phyloP scores from a whole-genome alignment of 2,329 filamentous ascomycete genomes.

The Aspergillus bombycis region DNA sequence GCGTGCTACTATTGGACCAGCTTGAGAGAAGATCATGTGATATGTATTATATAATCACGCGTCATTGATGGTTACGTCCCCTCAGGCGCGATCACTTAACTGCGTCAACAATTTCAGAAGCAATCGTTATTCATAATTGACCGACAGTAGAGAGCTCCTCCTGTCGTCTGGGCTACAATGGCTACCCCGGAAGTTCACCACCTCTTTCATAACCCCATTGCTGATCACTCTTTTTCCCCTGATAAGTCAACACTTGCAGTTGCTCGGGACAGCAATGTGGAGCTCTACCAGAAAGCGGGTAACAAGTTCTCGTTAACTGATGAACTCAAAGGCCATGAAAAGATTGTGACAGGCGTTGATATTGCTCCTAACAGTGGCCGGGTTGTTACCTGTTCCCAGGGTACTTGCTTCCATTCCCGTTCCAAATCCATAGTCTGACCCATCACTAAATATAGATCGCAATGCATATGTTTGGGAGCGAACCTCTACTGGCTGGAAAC shows the following conservation, averaged over 20 bases:
- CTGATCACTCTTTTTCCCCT: constrained; percentile 96
- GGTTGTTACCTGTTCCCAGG: constrained; percentile 97
- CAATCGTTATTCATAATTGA: constrained; percentile 2
- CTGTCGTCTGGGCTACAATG: constrained; percentile 74
- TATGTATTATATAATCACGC: constrained; percentile 24
- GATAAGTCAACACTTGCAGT: constrained; percentile 89
- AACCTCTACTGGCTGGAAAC: constrained; percentile 90
- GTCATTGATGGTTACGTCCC: constrained; percentile 22
- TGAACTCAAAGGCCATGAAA: constrained; percentile 94
- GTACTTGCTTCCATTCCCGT: constrained; percentile 47
- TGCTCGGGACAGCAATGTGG: constrained; percentile 84
- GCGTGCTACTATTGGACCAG: constrained; percentile 4
- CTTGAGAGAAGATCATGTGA: constrained; percentile 23
- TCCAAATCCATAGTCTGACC: constrained; percentile 2
- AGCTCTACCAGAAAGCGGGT: constrained; percentile 78
- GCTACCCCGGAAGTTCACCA: constrained; percentile 88
- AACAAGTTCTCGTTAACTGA: constrained; percentile 81
- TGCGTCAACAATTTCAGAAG: background rate
- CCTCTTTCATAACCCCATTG: constrained; percentile 93
- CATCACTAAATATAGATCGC: constrained; percentile 64
- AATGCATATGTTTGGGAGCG: constrained; percentile 99
- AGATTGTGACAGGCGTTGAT: constrained; percentile 93
- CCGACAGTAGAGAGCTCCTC: constrained; percentile 98
- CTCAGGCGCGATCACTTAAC: background rate
- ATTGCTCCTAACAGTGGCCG: constrained; percentile 88